phyloP scores from a whole-genome alignment of 2,329 filamentous ascomycete genomes.

The Moelleriella libera region DNA sequence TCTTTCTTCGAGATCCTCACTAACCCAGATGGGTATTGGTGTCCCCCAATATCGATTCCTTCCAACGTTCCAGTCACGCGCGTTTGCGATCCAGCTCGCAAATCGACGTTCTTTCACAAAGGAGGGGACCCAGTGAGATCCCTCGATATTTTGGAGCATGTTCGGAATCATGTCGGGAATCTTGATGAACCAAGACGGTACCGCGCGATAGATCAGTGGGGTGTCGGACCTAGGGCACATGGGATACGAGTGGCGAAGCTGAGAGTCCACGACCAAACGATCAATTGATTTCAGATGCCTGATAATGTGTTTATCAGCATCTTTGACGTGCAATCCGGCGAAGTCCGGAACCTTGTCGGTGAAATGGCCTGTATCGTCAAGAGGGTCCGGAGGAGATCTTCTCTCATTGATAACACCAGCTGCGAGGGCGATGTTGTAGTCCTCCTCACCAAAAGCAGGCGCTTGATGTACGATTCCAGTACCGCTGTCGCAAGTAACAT shows the following conservation, averaged over 20 bases:
- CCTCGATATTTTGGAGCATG: constrained; percentile 82
- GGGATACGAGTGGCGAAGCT: constrained; percentile 82
- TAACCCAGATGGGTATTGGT: constrained; percentile 82
- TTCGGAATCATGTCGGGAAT: constrained; percentile 71
- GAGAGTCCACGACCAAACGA: constrained; percentile 69
- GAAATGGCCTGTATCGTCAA: constrained; percentile 74
- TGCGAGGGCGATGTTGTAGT: constrained; percentile 73
- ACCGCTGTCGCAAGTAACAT: constrained; percentile 82
- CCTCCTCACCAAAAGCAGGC: constrained; percentile 88
- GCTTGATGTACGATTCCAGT: constrained; percentile 90
- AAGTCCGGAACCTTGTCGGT: constrained; percentile 68
- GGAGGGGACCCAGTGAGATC: constrained; percentile 80
- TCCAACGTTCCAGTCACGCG: constrained; percentile 90
- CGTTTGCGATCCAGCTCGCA: constrained; percentile 79
- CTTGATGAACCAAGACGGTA: constrained; percentile 90
- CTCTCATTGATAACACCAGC: constrained; percentile 64
- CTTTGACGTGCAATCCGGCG: constrained; percentile 77
- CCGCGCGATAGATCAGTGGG: constrained; percentile 80
- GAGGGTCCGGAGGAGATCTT: constrained; percentile 73
- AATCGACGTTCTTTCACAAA: constrained; percentile 89
- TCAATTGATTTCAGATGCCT: constrained; percentile 69
- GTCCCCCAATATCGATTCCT: constrained; percentile 94
- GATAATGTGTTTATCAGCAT: constrained; percentile 85
- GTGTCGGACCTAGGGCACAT: constrained; percentile 95
- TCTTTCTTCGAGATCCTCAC: constrained; percentile 74